phyloP scores from a whole-genome alignment of 768 basidiomycete species.

The Mycena galopus region DNA sequence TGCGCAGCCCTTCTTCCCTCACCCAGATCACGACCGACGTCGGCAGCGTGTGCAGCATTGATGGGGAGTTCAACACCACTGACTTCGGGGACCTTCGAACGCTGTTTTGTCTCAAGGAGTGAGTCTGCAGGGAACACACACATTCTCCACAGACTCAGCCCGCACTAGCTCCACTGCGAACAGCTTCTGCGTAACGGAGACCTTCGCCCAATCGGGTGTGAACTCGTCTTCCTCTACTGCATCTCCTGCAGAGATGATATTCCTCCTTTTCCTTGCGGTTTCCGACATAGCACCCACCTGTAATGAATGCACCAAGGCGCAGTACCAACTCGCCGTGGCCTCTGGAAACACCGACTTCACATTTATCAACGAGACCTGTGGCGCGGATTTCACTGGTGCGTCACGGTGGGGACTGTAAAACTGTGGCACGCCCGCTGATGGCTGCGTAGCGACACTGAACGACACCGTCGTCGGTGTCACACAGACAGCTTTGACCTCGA shows the following conservation, averaged over 20 bases:
- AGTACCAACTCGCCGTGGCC: no score
- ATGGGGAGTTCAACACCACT: no score
- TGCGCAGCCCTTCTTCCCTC: neutral
- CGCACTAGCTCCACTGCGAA: neutral
- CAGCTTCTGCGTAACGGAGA: constrained; percentile 8
- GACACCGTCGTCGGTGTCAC: neutral
- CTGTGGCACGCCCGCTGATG: neutral
- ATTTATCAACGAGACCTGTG: no score
- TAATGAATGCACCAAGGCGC: no score
- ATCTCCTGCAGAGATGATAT: neutral
- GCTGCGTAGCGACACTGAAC: neutral
- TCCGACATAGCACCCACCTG: neutral
- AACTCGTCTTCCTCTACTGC: neutral
- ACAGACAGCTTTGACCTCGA: neutral
- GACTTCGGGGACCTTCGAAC: no score
- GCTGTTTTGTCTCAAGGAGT: no score
- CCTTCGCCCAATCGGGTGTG: neutral
- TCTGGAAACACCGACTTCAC: no score
- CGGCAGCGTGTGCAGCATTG: neutral
- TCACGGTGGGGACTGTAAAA: neutral
- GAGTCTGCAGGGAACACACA: no score
- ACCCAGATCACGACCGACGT: neutral
- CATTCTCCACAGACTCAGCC: neutral
- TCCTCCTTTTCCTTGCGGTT: neutral
- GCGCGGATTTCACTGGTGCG: neutral